phyloP scores from a whole-genome alignment of 371 early-diverging fungal species.

The Mucor indicus region DNA sequence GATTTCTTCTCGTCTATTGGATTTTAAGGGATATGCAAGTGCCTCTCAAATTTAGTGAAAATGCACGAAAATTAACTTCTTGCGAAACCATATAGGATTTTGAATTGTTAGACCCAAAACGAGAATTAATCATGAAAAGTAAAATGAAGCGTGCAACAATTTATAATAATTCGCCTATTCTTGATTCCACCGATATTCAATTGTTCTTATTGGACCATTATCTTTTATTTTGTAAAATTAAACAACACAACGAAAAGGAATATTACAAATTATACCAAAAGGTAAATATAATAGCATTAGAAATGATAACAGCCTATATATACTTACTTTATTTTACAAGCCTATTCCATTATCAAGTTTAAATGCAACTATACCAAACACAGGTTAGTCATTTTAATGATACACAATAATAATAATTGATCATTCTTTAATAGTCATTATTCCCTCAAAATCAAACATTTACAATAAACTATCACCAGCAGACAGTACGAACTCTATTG shows the following conservation, averaged over 20 bases:
- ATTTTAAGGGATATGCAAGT: constrained; percentile 10
- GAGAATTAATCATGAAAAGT: constrained; percentile 79
- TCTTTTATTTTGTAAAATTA: constrained; percentile 76
- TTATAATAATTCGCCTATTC: constrained; percentile 22
- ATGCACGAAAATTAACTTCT: not conserved
- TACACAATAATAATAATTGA: not conserved
- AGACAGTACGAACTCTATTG: no score
- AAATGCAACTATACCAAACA: constrained; percentile 43
- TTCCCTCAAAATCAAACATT: constrained; percentile 1
- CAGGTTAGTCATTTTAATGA: constrained; percentile 22
- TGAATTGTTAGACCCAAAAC: constrained; percentile 66
- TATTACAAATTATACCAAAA: constrained; percentile 40
- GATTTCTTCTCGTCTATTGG: constrained; percentile 25
- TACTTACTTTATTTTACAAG: constrained; percentile 34
- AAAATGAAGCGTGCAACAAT: constrained; percentile 66
- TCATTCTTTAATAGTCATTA: not conserved
- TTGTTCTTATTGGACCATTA: constrained; percentile 89
- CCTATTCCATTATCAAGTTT: constrained; percentile 70
- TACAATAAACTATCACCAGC: constrained; percentile 5
- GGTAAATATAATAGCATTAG: constrained; percentile 13
- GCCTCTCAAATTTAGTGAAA: no score
- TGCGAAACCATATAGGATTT: constrained; percentile 52
- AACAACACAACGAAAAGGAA: constrained; percentile 31
- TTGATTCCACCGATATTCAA: constrained; percentile 52
- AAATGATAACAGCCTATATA: no score